These are phyloP conservation scores for Ottelia alismoides DNA, from an alignment of 106 monocot genomes.

Conservation along the genomic window DNA sequence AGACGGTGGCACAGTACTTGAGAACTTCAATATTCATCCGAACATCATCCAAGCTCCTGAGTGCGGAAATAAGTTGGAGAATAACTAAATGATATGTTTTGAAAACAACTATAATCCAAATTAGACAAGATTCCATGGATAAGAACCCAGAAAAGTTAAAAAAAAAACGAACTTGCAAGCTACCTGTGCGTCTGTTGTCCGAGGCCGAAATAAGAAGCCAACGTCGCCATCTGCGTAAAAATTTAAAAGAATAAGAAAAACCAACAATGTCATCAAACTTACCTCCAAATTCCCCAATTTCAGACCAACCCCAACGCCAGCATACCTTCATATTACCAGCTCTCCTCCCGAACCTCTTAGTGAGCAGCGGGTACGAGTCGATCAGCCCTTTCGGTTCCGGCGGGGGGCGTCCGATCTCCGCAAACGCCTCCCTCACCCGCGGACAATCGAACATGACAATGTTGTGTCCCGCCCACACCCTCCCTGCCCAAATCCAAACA, in stretches of 20 bases:
- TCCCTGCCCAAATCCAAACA: conserved; percentile 34
- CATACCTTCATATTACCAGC: conserved; percentile 92
- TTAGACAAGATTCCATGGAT: neutral
- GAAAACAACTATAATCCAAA: too few species aligned
- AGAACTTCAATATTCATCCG: conserved; percentile 90
- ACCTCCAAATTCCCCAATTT: too few species aligned
- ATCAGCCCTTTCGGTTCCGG: conserved; percentile 72
- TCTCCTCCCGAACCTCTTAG: conserved; percentile 64
- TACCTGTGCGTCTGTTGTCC: conserved; percentile 87
- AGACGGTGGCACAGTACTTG: conserved; percentile 74
- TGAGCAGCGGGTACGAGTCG: conserved; percentile 79
- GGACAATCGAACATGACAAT: conserved; percentile 66
- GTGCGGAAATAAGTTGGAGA: neutral
- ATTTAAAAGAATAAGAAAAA: conserved; percentile 3
- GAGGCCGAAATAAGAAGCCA: conserved; percentile 83
- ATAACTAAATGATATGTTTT: neutral
- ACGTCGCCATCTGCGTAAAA: conserved; percentile 84
- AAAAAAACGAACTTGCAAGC: neutral
- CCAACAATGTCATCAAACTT: too few species aligned
- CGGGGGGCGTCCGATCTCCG: conserved; percentile 40
- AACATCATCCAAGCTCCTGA: conserved; percentile 97
- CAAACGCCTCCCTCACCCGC: conserved; percentile 74
- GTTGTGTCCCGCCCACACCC: conserved; percentile 94
- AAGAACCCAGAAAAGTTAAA: too few species aligned
- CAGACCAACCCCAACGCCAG: neutral